phyloP scores from a whole-genome alignment of 2,329 filamentous ascomycete genomes.

The Monilinia aucupariae region DNA sequence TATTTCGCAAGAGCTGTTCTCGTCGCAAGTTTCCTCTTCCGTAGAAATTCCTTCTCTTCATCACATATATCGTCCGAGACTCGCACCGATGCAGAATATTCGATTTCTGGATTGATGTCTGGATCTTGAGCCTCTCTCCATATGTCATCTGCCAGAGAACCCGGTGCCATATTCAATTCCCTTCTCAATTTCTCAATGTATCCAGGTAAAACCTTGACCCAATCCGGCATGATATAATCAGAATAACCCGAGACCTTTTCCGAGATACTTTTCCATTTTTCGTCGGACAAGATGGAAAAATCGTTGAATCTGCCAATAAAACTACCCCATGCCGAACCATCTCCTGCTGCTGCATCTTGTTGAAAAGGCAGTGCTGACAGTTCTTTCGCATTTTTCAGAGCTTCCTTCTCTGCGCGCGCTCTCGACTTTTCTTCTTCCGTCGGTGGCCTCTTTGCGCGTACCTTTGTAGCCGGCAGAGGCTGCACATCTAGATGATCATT shows the following conservation, averaged over 20 bases:
- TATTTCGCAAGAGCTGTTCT: constrained; percentile 75
- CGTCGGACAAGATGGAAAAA: constrained; percentile 50
- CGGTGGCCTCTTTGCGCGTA: constrained; percentile 25
- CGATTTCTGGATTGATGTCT: constrained; percentile 78
- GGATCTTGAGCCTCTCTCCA: constrained; percentile 89
- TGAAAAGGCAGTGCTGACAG: constrained; percentile 29
- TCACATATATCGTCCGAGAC: constrained; percentile 75
- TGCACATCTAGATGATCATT: constrained; percentile 31
- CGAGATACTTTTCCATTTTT: constrained; percentile 50
- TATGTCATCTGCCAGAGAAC: constrained; percentile 85
- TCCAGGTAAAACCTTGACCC: constrained; percentile 70
- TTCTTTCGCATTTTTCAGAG: constrained; percentile 26
- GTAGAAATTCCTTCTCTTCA: constrained; percentile 73
- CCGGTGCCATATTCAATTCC: constrained; percentile 81
- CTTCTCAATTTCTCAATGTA: constrained; percentile 78
- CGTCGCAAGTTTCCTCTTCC: constrained; percentile 62
- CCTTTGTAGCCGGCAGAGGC: constrained; percentile 32
- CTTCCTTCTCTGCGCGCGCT: constrained; percentile 24
- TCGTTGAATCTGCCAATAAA: constrained; percentile 31
- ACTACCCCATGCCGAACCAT: constrained; percentile 32
- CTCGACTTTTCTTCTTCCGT: constrained; percentile 22
- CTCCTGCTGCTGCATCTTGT: constrained; percentile 19
- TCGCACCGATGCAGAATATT: constrained; percentile 73
- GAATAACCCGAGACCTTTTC: constrained; percentile 49
- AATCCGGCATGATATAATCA: constrained; percentile 71